These are phyloP conservation scores for Tardiomyces digboiensis DNA, from an alignment of 1,139 yeast genomes.

Conservation along the genomic window DNA sequence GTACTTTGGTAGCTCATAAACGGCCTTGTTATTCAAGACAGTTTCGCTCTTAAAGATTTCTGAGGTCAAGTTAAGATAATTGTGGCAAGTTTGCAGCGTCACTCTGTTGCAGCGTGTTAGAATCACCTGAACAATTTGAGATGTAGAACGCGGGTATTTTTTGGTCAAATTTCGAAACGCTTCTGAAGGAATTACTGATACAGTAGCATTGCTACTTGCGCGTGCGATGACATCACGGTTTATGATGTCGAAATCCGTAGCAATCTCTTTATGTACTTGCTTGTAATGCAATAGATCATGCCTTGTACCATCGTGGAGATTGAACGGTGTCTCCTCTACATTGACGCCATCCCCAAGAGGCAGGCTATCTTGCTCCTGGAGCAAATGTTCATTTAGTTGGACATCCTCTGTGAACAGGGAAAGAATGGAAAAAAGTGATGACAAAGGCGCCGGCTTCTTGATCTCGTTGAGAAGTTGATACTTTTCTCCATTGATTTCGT, in stretches of 20 bases:
- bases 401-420: conserved; percentile 50
- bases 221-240: conserved; percentile 41
- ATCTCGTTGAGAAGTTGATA: conserved; percentile 79
- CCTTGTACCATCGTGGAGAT: not conserved
- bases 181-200: conserved; percentile 83
- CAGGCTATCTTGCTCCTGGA: not conserved
- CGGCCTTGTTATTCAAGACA: conserved; percentile 44
- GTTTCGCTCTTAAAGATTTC: conserved; percentile 76
- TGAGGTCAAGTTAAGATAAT: conserved; percentile 73
- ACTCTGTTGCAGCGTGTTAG: conserved; percentile 80
- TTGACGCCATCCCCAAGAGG: not conserved
- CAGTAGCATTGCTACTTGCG: conserved; percentile 62
- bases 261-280: not conserved
- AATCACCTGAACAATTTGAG: conserved; percentile 92
- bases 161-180: conserved; percentile 67
- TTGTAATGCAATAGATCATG: not conserved
- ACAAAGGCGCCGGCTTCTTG: conserved; percentile 73
- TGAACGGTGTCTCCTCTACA: not conserved
- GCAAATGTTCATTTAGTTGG: conserved; percentile 5
- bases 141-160: conserved; percentile 81
- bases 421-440: conserved; percentile 72
- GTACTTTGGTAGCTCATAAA: conserved; percentile 51
- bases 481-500: conserved; percentile 39
- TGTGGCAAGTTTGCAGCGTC: conserved; percentile 83
- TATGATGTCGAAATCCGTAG: not conserved